Percentiles rank a stretch among this genome's conserved stretches.
Conservation (phyloP, 2,329 filamentous ascomycete species). For the Colletotrichum salicis region DNA sequence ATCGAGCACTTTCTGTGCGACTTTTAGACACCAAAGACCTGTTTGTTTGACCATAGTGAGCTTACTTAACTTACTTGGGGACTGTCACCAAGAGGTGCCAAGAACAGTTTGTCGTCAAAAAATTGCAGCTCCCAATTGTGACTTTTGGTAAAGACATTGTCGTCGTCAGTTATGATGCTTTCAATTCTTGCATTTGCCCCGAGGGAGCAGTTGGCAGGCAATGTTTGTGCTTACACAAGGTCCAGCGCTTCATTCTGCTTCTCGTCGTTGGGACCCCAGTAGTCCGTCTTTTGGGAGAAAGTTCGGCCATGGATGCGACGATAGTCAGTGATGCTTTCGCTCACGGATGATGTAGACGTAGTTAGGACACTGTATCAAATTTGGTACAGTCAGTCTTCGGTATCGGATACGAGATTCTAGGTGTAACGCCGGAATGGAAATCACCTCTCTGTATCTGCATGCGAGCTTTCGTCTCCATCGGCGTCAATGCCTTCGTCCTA, state of each 20-base stretch:
- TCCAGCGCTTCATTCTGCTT: constrained; percentile 38
- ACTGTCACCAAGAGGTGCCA: not conserved
- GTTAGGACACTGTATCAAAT: not conserved
- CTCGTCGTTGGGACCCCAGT: constrained; percentile 39
- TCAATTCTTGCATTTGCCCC: not conserved
- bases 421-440: not conserved
- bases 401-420: not conserved
- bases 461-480: not conserved
- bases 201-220: not conserved
- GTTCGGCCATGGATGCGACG: constrained; percentile 46
- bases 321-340: constrained; percentile 46
- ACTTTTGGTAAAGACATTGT: not conserved
- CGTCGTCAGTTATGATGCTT: not conserved
- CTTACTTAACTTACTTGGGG: not conserved
- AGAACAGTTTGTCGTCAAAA: not conserved
- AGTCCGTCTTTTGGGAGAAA: constrained; percentile 41
- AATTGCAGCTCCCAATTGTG: not conserved
- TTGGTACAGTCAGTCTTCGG: not conserved
- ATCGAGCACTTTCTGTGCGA: not conserved
- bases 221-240: not conserved
- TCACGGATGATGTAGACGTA: constrained; percentile 44
- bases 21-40: not conserved
- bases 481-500: not conserved
- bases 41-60: not conserved
- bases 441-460: not conserved